These are phyloP conservation scores for Pseudogymnoascus sp. DNA, from an alignment of 2,329 filamentous ascomycete species.

Conservation along the genomic window DNA sequence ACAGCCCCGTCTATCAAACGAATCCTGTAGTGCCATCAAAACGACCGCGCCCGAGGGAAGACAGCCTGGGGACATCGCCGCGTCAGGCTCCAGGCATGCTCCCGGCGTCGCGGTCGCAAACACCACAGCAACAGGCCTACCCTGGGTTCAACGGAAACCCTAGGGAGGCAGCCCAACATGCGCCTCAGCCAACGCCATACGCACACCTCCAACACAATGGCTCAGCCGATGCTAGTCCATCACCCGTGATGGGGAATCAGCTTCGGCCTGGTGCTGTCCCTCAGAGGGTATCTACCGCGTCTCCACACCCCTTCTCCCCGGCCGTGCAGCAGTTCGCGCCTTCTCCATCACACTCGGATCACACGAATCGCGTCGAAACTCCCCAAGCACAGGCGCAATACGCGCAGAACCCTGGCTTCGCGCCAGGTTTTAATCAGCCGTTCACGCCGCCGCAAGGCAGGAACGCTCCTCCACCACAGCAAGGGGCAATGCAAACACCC, in stretches of 20 bases:
- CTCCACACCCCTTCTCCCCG: slow-evolving; percentile 83
- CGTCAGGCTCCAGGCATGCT: slow-evolving; percentile 65
- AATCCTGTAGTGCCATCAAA: slow-evolving; percentile 86
- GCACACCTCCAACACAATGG: slow-evolving; percentile 75
- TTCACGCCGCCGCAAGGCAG: slow-evolving; percentile 48
- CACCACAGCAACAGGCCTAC: slow-evolving; percentile 67
- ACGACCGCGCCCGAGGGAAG: slow-evolving; percentile 70
- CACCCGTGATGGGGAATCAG: slow-evolving; percentile 84
- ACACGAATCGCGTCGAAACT: slow-evolving; percentile 55
- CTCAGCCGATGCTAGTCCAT: slow-evolving; percentile 79
- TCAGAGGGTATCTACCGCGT: slow-evolving; percentile 81
- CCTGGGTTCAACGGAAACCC: slow-evolving; percentile 60
- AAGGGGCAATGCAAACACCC: slow-evolving; percentile 35
- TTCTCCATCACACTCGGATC: slow-evolving; percentile 70
- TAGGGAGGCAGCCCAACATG: slow-evolving; percentile 52
- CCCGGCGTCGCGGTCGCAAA: slow-evolving; percentile 82
- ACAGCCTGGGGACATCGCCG: slow-evolving; percentile 76
- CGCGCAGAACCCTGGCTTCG: slow-evolving; percentile 50
- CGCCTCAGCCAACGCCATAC: slow-evolving; percentile 59
- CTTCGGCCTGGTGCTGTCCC: slow-evolving; percentile 61
- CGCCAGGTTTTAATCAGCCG: slow-evolving; percentile 46
- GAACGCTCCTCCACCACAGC: slow-evolving; percentile 47
- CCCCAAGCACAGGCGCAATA: slow-evolving; percentile 71
- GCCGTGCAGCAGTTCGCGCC: slow-evolving; percentile 64
- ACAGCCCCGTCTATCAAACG: slow-evolving; percentile 72